These are phyloP conservation scores for Solanum ossicruentum DNA, from an alignment of 257 asterid genomes.

Conservation along the genomic window DNA sequence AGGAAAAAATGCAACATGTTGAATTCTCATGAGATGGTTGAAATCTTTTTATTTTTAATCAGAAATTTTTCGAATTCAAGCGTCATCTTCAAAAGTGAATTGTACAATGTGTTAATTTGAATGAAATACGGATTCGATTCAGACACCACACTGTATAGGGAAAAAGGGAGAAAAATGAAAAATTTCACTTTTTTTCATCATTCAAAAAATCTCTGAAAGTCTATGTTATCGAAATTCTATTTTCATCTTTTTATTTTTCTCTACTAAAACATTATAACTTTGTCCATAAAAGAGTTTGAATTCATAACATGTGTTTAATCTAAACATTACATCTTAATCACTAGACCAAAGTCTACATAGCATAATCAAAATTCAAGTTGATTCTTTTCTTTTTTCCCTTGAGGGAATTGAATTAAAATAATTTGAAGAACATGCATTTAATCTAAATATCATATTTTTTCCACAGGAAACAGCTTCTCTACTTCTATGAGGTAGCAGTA, in stretches of 20 bases:
- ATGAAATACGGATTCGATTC: rapidly evolving
- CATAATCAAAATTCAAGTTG: background rate
- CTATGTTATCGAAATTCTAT: background rate
- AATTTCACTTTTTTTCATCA: background rate
- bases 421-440: too few relatives aligned
- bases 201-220: background rate
- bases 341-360: background rate
- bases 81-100: background rate
- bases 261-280: background rate
- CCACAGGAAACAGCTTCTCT: too few relatives aligned
- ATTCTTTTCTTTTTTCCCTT: background rate
- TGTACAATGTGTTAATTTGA: background rate
- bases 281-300: background rate
- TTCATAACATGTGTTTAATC: background rate
- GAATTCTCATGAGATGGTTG: too few relatives aligned
- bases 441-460: too few relatives aligned
- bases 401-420: too few relatives aligned
- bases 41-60: background rate
- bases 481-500: too few relatives aligned
- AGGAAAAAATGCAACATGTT: too few relatives aligned
- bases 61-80: background rate
- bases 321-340: background rate
- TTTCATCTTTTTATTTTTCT: background rate
- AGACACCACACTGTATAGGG: background rate
- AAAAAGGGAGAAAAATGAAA: background rate